Base-by-base conservation (phyloP, 1,284 basidiomycete genomes). In the Xerocomus amazonicus region DNA sequence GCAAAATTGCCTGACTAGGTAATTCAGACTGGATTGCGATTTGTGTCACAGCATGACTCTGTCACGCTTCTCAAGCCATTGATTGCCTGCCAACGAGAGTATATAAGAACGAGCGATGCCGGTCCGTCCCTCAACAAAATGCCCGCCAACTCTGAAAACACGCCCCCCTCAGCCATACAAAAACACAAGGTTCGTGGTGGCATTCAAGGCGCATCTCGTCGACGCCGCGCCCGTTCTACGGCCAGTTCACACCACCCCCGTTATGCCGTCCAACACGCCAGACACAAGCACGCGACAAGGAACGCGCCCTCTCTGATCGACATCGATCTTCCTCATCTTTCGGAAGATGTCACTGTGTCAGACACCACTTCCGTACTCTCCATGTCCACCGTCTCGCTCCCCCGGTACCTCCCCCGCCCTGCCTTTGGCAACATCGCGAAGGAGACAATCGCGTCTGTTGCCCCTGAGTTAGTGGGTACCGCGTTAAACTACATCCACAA, bases 11-110 rank as follows among this genome's bases (percentile, higher is more conserved):
- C 32, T 40, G 40, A 48, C 35, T 1, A 9, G 57, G 67, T 43
- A 66, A 64, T 43, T 62, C 62, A 45, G 10, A 4, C 10, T 46
- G 53, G 67, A 66, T 66, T 69, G 64, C 66, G 44, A 59, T 56
- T 56, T 56, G 3, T 53, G 66, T 68, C 63, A 69, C 62, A 54
- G 37, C 52, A 55, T 47, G 48, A 45, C 36, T n/a, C 7, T 60
- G 59, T 60, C 59, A 60, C 59, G 48, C 45, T 47, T 50, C 35
- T 39, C 39, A 10, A 23, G 19, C 19, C 29, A 45, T 34, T 29
- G 39, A 35, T 38, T 38, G 37, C 6, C 17, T 17, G 19, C 37
- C 12, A 8, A 10, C 33, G 23, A n/a, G 23, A n/a, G 10, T 38
- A 26, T 39, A 39, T 27, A 16, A 27, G 16, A 9, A 23, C 23